Evolutionary conservation across 371 early-diverging fungal genomes (phyloP).

Genomic region (Dipsacomyces acuminosporus): DNA sequence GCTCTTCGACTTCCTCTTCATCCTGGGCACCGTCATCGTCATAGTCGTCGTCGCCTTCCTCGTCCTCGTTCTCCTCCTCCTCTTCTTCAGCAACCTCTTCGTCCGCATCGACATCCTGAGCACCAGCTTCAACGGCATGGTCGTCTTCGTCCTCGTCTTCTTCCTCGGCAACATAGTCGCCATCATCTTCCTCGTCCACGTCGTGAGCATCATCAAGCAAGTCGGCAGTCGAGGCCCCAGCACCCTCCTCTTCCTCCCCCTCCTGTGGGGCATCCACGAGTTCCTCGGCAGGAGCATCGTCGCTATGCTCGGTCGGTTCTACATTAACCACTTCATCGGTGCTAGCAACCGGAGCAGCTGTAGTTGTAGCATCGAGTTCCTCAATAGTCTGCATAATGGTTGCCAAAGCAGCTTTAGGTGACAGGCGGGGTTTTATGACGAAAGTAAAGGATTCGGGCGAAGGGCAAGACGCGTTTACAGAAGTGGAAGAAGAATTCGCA

Average conservation of each 20-base stretch:
- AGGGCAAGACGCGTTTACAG: conserved; percentile 4
- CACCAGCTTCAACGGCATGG: conserved; percentile 9
- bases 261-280: not conserved
- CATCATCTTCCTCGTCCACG: conserved; percentile 28
- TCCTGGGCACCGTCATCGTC: not conserved
- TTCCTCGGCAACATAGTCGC: conserved; percentile 29
- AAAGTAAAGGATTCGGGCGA: conserved; percentile 30
- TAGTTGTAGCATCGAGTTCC: conserved; percentile 7
- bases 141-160: conserved; percentile 30
- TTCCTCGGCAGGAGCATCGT: not conserved
- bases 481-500: not conserved
- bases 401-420: conserved; percentile 9
- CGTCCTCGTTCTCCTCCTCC: conserved; percentile 8
- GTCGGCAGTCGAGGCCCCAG: conserved; percentile 1
- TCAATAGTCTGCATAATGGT: conserved; percentile 28
- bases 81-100: conserved; percentile 20
- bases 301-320: not conserved
- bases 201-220: conserved; percentile 10
- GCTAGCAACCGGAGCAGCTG: not conserved
- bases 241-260: too few relatives aligned
- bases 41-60: not conserved
- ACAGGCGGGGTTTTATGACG: conserved; percentile 23
- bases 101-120: not conserved
- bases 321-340: too few relatives aligned
- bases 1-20: too few relatives aligned